Base-by-base conservation (phyloP, 805 yeast genomes). In the Millerozyma acaciae region DNA sequence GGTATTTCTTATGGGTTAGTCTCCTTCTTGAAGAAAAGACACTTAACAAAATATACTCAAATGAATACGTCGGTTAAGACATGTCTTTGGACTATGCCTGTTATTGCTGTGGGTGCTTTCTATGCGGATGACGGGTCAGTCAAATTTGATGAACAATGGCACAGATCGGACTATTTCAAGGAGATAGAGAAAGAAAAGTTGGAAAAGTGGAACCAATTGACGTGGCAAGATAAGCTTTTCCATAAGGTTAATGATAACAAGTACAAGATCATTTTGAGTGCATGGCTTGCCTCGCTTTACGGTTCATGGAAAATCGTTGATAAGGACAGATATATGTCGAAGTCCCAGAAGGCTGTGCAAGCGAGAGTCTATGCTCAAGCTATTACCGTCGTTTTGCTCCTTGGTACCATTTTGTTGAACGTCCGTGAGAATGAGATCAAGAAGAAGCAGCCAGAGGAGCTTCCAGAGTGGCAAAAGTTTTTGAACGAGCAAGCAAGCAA, bases 331-430 rank as follows among this genome's bases (percentile, higher is more conserved):
- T 63, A 76, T 53, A 72, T 85, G 80, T 75, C 84, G 35, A 70
- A 63, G 43, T 62, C 90, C 3, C 94, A 84, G 59, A 84, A 84
- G 56, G 73, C 82, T 33, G 90, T 83, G 21, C 87, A 81, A 51
- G 93, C 93, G 21, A 77, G 95, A 73, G 84, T 84, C 78, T 84
- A 84, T 51, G 94, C 94, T 6, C 95, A 84, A 57, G 84, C 82
- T 40, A 60, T 84, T 33, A 82, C 94, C 2, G 89, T 84, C 26
- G 75, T 72, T 8, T 60, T 84, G 42, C 60, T 84, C 42, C 57
- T 84, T 34, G 87, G 77, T 16, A 75, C 90, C 1, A 71, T 85
- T 48, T 77, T 77, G 33, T 59, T 79, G 43, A 65, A 78, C 27
- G 69, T 78, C 57, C 79, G 75, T 42, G 85, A 81, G 45, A 76